Evolutionary conservation across 83 land plant species (phyloP).

Genomic region (Isoetes engelmannii): DNA sequence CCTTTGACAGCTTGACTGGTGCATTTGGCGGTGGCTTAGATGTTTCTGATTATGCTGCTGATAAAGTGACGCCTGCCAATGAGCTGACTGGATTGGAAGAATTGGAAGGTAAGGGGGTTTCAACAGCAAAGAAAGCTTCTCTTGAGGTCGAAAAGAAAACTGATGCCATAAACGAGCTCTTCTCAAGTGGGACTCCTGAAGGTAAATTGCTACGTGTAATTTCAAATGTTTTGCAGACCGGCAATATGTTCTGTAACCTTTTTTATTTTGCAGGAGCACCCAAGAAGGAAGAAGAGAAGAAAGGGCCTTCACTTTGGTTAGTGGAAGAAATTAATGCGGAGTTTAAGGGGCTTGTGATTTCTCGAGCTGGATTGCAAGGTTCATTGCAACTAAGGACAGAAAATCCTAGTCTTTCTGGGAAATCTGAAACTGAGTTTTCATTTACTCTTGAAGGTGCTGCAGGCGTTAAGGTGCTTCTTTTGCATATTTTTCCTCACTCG

Average conservation of each 20-base stretch:
- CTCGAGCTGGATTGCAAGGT: constrained; percentile 61
- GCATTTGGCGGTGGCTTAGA: constrained; percentile 97
- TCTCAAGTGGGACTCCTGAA: not conserved
- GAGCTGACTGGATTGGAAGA: constrained; percentile 73
- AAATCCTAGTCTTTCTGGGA: constrained; percentile 36
- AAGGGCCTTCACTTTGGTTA: constrained; percentile 55
- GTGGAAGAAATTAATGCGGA: constrained; percentile 73
- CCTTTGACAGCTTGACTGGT: constrained; percentile 72
- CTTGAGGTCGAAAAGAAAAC: constrained; percentile 15
- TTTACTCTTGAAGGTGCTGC: constrained; percentile 62
- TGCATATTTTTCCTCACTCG: not conserved
- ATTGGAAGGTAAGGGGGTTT: constrained; percentile 38
- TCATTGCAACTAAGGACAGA: constrained; percentile 54
- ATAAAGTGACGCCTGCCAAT: constrained; percentile 3
- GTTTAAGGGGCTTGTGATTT: constrained; percentile 65
- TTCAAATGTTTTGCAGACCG: not conserved
- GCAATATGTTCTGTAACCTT: not conserved
- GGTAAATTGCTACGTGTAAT: not conserved
- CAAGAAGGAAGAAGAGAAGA: constrained; percentile 35
- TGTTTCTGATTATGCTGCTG: constrained; percentile 69
- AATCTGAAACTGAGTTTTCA: constrained; percentile 76
- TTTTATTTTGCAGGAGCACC: too few relatives aligned
- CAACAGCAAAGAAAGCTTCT: not conserved
- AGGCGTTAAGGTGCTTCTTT: constrained; percentile 41
- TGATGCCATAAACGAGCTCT: constrained; percentile 1